Evolutionary conservation across 2,329 filamentous ascomycete species (phyloP), one percentile per base, ranked within the genome.

Genomic region (Colletotrichum sp.): DNA sequence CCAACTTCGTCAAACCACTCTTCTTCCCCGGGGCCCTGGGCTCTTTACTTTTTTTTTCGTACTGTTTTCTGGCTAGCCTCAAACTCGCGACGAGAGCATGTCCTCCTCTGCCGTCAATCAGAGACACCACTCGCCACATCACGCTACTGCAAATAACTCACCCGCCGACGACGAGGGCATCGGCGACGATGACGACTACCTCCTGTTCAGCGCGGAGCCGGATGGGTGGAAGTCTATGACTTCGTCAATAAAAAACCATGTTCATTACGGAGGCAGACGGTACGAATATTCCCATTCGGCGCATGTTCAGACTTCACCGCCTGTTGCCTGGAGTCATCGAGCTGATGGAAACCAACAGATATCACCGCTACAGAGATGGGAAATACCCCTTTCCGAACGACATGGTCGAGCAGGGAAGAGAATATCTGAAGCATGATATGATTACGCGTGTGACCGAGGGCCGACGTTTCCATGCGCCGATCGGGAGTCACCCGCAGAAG

Each of bases 381-480:
- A 80, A 79, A 9, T 79, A 81, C 66, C 79, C 79, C 0, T 81
- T 81, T 13, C 80, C 80, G 8, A 81, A 81, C 4, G 80, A 81
- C 21, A 77, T 80, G n/a, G 75, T 80, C 0, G 80, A 81, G 52
- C 78, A 81, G 28, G 80, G 81, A 24, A 79, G 80, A 8, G 80
- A 81, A 18, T 78, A 80, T 1, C 78, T 79, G 76, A 80, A 83
- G 26, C 82, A 85, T 63, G 83, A 82, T 6, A 82, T 82, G 80
- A 78, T 80, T 57, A 60, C 84, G 6, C 77, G 80, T 6, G 70
- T 85, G 3, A 81, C 76, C 3, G 66, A 80, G 13, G 80, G 79
- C 13, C 76, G 77, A 12, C 78, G 83, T 28, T 80, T 82, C 71
- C 79, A 81, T 59, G 82, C 82, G n/a, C 82, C 82, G 18, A 79